phyloP scores from a whole-genome alignment of 768 basidiomycete species.

The Boletus patriciae region DNA sequence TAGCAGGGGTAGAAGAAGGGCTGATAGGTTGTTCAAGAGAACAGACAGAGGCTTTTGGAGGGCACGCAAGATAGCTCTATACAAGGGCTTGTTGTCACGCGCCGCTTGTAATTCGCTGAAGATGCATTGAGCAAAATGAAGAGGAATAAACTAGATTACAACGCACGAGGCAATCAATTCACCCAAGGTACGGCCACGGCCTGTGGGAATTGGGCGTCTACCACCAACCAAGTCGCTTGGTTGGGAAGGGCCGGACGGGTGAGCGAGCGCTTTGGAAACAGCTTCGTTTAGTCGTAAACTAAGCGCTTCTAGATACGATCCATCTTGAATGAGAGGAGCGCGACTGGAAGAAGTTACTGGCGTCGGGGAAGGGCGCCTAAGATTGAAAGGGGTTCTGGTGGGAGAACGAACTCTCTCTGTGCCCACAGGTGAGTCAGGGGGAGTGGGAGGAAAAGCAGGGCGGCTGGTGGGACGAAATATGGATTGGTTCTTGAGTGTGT shows the following conservation, averaged over 20 bases:
- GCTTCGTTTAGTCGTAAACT: conserved; percentile 79
- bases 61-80: conserved; percentile 67
- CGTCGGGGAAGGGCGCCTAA: conserved; percentile 52
- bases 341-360: conserved; percentile 33
- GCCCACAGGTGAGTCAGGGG: conserved; percentile 38
- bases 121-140: conserved; percentile 13
- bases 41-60: conserved; percentile 79
- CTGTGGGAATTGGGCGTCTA: conserved; percentile 70
- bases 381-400: conserved; percentile 59
- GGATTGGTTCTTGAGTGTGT: conserved; percentile 65
- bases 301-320: conserved; percentile 76
- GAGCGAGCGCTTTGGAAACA: conserved; percentile 70
- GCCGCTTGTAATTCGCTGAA: conserved; percentile 68
- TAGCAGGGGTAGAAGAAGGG: conserved; percentile 63
- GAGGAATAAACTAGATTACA: background rate
- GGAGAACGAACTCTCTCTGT: conserved; percentile 52
- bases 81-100: conserved; percentile 60
- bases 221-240: conserved; percentile 59
- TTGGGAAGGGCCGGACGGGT: conserved; percentile 55
- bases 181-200: conserved; percentile 68
- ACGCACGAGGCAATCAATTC: conserved; percentile 70
- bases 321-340: conserved; percentile 64
- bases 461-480: conserved; percentile 65
- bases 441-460: conserved; percentile 52
- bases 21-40: conserved; percentile 65